Evolutionary conservation across 2,329 filamentous ascomycete genomes (phyloP), one percentile per base, ranked within the genome.

Genomic region (Bertia moriformis): DNA sequence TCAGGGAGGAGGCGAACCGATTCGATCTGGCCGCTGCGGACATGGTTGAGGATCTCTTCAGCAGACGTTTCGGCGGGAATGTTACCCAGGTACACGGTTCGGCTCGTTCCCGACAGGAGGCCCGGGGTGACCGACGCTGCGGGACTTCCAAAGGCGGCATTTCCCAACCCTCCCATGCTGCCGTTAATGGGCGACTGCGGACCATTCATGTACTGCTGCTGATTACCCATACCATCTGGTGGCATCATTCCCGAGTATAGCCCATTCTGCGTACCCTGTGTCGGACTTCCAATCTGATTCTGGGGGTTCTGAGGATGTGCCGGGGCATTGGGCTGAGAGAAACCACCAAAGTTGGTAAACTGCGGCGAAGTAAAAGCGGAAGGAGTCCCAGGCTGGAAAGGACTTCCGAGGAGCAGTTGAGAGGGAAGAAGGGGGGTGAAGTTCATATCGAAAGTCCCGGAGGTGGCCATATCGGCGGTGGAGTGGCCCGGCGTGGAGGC

Each of bases 1-100:
- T 98, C 91, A 18, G 89, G 86, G 40, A 98, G 70, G 47, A 98
- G 73, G 50, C 91, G 83, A 39, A 98, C 91, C n/a, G 91, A 96
- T 66, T 98, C 91, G 52, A 98, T 96, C 58, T 96, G 91, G 18
- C 91, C 91, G 60, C 91, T 96, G 46, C 91, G 78, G 43, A 98
- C 91, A 54, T 98, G 91, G 46, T 88, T 83, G 41, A 98, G 67
- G 46, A 98, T 94, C 63, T 98, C 91, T 63, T 98, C 91, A 5
- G 91, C 89, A 38, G 84, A 80, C 4, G 91, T 98, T 64, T 98
- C 91, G 18, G 88, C 84, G n/a, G 91, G 91, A 43, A 98, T 96
- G 60, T 98, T 98, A 46, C 91, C 91, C 39, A 98, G 67, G 55
- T 98, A 98, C 33, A 98, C 91, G 3, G 91, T 98, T 49, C 91